Base-by-base conservation (phyloP, 257 asterid genomes). In the Rauvolfia tetraphylla region DNA sequence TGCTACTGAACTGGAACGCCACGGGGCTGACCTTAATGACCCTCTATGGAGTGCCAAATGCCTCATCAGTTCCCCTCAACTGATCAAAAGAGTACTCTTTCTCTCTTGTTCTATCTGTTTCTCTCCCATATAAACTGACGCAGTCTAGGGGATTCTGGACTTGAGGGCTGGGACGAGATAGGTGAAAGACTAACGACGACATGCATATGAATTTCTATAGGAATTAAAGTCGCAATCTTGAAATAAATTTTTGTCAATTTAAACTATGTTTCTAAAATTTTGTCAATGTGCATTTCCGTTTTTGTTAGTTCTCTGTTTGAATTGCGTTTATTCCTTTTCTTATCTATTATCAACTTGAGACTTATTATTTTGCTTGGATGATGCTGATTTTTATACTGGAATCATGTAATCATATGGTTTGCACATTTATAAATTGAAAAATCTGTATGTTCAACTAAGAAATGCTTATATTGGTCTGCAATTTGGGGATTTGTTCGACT, bases 1-100 rank as follows among this genome's bases (percentile, higher is more conserved):
- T n/a, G 97, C 96, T 76, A 91, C 97, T 77, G 93, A 91, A 86
- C 92, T 89, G 48, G 87, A 91, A 53, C 83, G 93, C 7, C 93
- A 87, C 51, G 93, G 96, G 20, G 93, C 97, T 27, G 81, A 89
- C 76, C 91, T 91, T 53, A 84, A 87, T 22, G 97, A 91, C 71
- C 92, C 96, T 76, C 91, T 91, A 6, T 91, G 97, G 97, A 91
- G 97, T 73, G 97, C 97, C 31, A 89, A 89, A 84, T 89, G 93
- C 84, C 93, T 91, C 80, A 65, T 91, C 61, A 87, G 82, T 84
- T 89, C 92, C 7, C 93, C 97, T 15, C 90, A 87, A 68, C 92
- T 91, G 77, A 89, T 91, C 74, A 85, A 84, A 88, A 88, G 86
- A 88, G 96, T 89, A 86, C 44, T 17, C 31, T 20, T 41, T 25